Percentiles rank a stretch among this genome's conserved stretches.
Conservation (phyloP, 768 basidiomycete genomes). For the Leccinum pellstonianum region DNA sequence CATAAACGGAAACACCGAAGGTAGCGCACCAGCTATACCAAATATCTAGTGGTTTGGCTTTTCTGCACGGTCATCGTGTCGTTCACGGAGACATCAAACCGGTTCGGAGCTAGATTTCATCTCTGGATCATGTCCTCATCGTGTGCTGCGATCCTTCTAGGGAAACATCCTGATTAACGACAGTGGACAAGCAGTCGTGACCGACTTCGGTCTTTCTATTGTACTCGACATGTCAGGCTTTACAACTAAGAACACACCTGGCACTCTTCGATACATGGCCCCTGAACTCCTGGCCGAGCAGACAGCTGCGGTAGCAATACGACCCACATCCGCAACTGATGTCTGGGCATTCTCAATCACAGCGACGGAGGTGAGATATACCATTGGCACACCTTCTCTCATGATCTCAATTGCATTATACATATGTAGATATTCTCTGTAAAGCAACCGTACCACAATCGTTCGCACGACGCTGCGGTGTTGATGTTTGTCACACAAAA, state of each 20-base stretch:
- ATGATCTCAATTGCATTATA: background rate
- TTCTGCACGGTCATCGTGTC: slow-evolving; percentile 23
- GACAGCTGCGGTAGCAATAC: slow-evolving; percentile 14
- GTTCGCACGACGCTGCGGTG: slow-evolving; percentile 15
- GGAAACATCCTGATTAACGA: slow-evolving; percentile 39
- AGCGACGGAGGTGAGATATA: slow-evolving; percentile 32
- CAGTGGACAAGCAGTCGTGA: slow-evolving; percentile 29
- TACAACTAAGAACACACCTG: slow-evolving; percentile 35
- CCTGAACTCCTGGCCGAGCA: slow-evolving; percentile 31
- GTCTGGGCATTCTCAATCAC: slow-evolving; percentile 40
- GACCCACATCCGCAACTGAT: slow-evolving; percentile 31
- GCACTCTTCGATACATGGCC: slow-evolving; percentile 42
- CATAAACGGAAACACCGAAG: background rate
- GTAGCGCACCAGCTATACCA: slow-evolving; percentile 18
- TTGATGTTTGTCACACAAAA: slow-evolving; percentile 16
- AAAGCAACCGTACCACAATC: slow-evolving; percentile 21
- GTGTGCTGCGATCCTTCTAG: slow-evolving; percentile 19
- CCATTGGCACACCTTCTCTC: background rate
- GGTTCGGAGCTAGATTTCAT: slow-evolving; percentile 18
- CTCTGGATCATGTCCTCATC: background rate
- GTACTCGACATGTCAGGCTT: slow-evolving; percentile 37
- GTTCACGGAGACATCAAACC: slow-evolving; percentile 42
- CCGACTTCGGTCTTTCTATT: slow-evolving; percentile 42
- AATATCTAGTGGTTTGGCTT: slow-evolving; percentile 22
- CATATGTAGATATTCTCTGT: slow-evolving; percentile 24